Base-by-base conservation (phyloP, 108 stramenopile genomes). In the Cyclostephanos tholiformis region DNA sequence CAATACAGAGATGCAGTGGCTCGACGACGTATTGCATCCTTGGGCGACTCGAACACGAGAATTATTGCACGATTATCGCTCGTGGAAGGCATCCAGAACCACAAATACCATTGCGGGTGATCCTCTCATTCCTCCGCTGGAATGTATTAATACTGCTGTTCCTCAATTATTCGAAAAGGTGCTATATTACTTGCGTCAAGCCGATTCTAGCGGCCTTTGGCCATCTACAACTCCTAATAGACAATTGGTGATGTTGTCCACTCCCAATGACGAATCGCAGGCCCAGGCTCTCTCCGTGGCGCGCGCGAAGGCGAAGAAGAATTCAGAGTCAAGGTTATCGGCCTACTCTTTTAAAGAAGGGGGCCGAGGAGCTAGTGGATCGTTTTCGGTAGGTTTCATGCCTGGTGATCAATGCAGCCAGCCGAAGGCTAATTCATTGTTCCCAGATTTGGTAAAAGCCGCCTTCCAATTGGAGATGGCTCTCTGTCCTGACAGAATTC, bases 351-450 rank as follows among this genome's bases (percentile, higher is more conserved):
- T 85, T 69, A 67, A 52, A 19, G 88, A 91, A 67, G 89, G 87
- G 5, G 74, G 89, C 72, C 90, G 87, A 19, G 89, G 91, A 17
- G 90, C 90, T 20, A 84, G 83, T 65, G 92, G 95, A 16, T 89
- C 87, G 17, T 91, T 95, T 69, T 83, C 88, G 36, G 85, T 91
- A 44, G 92, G 93, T 38, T 66, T 73, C 59, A 93, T 93, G 90
- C 94, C 94, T 35, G 93, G 87, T 19, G 86, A 83, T 8, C 46
- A 35, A n/a, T 82, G 86, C 62, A 80, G 64, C 48, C 90, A 90
- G 53, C 93, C 93, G 12, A 91, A 90, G 66, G 90, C 76, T 7
- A 96, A 96, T 82, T 11, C 75, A 10, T 63, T 87, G 17, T 97
- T 96, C 72, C 95, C 95, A 9, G 89, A 90, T 16, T 81, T 97